Evolutionary conservation across 1,139 yeast species (phyloP), one percentile per base, ranked within the genome.

Genomic region (Pichia sp.): DNA sequence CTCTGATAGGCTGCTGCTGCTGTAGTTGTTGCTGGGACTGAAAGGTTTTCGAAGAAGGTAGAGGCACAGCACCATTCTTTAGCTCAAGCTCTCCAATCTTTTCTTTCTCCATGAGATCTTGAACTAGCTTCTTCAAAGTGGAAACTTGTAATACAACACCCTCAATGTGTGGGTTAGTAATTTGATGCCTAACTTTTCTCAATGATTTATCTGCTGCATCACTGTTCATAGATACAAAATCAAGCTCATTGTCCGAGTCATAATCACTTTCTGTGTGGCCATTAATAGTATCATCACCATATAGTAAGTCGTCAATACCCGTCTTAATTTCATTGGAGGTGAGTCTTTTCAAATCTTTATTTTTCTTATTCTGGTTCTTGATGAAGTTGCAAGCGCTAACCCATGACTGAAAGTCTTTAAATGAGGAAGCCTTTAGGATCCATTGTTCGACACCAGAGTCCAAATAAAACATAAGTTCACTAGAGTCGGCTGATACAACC

Each of bases 361-460:
- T 33, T 18, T 39, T 30, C 23, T 42, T 45, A 31, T 50, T 39
- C 32, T 47, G 47, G 25, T 45, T 51, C 33, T 58, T 58, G 33
- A 74, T 60, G 27, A 61, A 60, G 48, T 78, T 77, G 46, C 87
- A 71, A 0, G 95, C 94, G 33, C 76, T 70, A 9, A 83, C 74
- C 98, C 98, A 91, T 8, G 75, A 68, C 30, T 74, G 70, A 67
- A 87, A 91, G 47, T 84, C 91, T 5, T 67, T 65, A 13, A 59
- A 59, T 38, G 70, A 75, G 30, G 70, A 62, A 0, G 96, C 85
- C 50, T 82, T 83, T 45, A 91, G 65, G 33, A 76, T 77, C 98
- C 98, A 91, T 13, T 85, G 77, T 56, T 91, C 98, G 78, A 91
- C 80, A 3, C 98, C 98, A 0, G 96, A 86, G 57, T 91, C 97